Base-by-base conservation (phyloP, 176 grass and related monocot genomes). In the Metroxylon sagu region DNA sequence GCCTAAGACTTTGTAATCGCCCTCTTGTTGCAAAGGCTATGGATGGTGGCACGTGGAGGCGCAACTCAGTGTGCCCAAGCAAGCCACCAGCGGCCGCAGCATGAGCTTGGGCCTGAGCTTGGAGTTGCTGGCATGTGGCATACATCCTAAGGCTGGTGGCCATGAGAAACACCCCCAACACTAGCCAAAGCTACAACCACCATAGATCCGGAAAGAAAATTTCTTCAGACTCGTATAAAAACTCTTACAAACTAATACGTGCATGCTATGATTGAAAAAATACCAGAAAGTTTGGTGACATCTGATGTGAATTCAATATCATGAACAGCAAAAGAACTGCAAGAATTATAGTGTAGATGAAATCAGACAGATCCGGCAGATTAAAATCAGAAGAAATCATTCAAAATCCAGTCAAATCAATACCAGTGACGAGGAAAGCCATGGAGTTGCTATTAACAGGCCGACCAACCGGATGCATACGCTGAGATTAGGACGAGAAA, bases 371-470 rank as follows among this genome's bases (percentile, higher is more conserved):
- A 54, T 17, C 14, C 15, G 5, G 19, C 1, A 64, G 23, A 56
- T 17, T 25, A 53, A 55, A 68, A 54, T 53, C 30, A 54, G 8
- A 5, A 53, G 69, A 2, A 3, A 48, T 26, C 18, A 19, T 63
- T 70, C 72, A 62, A 25, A 82, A 49, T 14, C 59, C 25, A 29
- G 26, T 49, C 12, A 54, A 14, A 30, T 25, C 4, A 43, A 43
- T 83, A 98, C 93, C 93, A 14, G 93, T 98, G 62, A 98, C 54
- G 59, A 98, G 81, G 78, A 98, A 98, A 71, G 79, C 84, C 79
- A 85, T 79, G 3, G 83, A 88, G 67, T 92, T 98, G 70, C 53
- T 85, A 64, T 97, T 91, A 52, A 83, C 84, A 12, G 84, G 71
- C 70, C 93, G 74, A n/a, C 76, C 71, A 7, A 72, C 93, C 1